phyloP scores from a whole-genome alignment of 2,329 filamentous ascomycete species.

The Aspergillus fumigatus region DNA sequence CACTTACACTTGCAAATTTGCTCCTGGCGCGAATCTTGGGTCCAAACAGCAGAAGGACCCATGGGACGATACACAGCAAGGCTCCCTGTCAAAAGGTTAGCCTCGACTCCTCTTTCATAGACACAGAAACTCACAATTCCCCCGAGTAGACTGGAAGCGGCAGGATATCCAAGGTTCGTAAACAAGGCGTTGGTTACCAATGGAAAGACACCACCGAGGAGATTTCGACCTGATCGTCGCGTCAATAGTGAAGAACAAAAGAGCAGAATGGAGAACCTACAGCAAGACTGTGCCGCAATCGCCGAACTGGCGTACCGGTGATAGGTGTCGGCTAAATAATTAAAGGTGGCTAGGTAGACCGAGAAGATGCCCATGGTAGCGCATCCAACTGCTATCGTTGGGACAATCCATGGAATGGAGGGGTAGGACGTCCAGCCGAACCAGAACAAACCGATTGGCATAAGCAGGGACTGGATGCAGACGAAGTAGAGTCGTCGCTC shows the following conservation, averaged over 20 bases:
- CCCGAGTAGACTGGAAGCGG: slow-evolving; percentile 70
- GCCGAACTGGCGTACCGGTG: slow-evolving; percentile 80
- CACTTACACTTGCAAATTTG: slow-evolving; percentile 64
- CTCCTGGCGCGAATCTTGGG: slow-evolving; percentile 70
- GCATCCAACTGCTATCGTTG: slow-evolving; percentile 64
- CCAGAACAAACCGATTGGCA: slow-evolving; percentile 77
- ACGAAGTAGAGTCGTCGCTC: slow-evolving; percentile 80
- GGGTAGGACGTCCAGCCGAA: slow-evolving; percentile 67
- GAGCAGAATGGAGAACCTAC: slow-evolving; percentile 30
- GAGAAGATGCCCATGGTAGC: slow-evolving; percentile 83
- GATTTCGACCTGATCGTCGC: slow-evolving; percentile 54
- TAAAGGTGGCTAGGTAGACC: slow-evolving; percentile 85
- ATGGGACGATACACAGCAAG: slow-evolving; percentile 73
- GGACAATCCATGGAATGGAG: slow-evolving; percentile 66
- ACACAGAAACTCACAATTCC: slow-evolving; percentile 53
- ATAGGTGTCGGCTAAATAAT: slow-evolving; percentile 87
- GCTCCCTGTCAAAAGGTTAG: slow-evolving; percentile 37
- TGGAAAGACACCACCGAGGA: slow-evolving; percentile 76
- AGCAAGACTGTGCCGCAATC: slow-evolving; percentile 79
- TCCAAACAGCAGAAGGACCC: slow-evolving; percentile 77
- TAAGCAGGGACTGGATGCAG: slow-evolving; percentile 67
- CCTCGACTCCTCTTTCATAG: too few species aligned
- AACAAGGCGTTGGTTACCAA: slow-evolving; percentile 73
- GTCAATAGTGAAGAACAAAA: not conserved
- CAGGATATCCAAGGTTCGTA: slow-evolving; percentile 62